Evolutionary conservation across 2,329 filamentous ascomycete genomes (phyloP).

Genomic region (Pezicula radicicola): DNA sequence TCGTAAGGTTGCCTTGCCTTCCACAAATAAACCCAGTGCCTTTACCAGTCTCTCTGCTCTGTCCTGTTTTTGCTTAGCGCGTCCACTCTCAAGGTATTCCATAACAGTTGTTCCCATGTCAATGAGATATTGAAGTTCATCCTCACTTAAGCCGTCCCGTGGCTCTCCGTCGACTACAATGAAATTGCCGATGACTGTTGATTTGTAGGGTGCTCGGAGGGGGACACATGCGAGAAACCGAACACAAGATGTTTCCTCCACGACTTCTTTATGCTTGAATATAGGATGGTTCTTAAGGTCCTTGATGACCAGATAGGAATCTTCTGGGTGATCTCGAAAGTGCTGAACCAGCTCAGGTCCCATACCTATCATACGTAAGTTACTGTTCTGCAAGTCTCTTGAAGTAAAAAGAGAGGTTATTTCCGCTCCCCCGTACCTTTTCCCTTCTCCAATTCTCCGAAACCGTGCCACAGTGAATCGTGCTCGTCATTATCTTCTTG

Average conservation of each 20-base stretch:
- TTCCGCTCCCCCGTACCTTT: not conserved
- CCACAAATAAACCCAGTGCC: conserved; percentile 51
- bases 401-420: too few species aligned
- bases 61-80: conserved; percentile 47
- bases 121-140: conserved; percentile 50
- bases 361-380: not conserved
- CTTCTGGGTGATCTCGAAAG: conserved; percentile 13
- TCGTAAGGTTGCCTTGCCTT: conserved; percentile 39
- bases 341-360: conserved; percentile 13
- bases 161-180: conserved; percentile 57
- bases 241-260: conserved; percentile 30
- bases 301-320: conserved; percentile 27
- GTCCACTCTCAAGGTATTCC: conserved; percentile 57
- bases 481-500: conserved; percentile 22
- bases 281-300: conserved; percentile 35
- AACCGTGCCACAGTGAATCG: conserved; percentile 27
- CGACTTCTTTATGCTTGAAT: conserved; percentile 34
- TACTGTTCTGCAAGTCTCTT: too few species aligned
- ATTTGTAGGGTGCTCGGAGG: conserved; percentile 50
- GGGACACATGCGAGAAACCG: conserved; percentile 59
- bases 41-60: conserved; percentile 51
- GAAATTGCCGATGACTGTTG: conserved; percentile 57
- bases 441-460: conserved; percentile 7
- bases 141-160: conserved; percentile 43
- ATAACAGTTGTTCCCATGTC: conserved; percentile 55